Evolutionary conservation across 2,329 filamentous ascomycete genomes (phyloP), one percentile per base, ranked within the genome.

Genomic region (Trichophyton rubrum): DNA sequence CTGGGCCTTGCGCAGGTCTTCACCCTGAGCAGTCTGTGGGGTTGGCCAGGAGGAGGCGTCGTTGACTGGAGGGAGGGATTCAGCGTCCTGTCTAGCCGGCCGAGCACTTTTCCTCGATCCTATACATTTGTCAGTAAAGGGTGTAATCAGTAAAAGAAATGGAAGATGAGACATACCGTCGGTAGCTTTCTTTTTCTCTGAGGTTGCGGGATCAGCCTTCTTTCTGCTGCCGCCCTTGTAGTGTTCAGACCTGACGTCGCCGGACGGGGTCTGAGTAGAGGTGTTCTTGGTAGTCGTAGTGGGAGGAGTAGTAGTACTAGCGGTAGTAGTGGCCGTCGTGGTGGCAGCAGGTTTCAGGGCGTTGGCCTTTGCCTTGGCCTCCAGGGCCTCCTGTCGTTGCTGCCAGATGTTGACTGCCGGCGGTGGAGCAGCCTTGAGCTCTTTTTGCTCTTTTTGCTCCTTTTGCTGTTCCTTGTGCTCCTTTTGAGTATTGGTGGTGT

Each of bases 21-120:
- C 90, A 57, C 86, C 85, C 59, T 86, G 83, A 1, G 85, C 87
- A 57, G 80, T 85, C 67, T 96, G 89, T 0, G 90, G 90, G 2
- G 92, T 97, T 15, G 93, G 93, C 93, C 93, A 99, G 20, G 85
- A 85, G 59, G 84, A 78, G 57, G 89, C 81, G 72, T 97, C 91
- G 62, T 82, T 85, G 55, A 89, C 86, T 1, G 88, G 80, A 27
- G 88, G 88, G 38, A 82, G 78, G 47, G 70, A 61, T 60, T 64
- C 61, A 62, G 22, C 33, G 49, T 61, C 57, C 24, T 63, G 56
- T 60, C 60, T 20, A 35, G 60, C 45, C 63, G 64, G 40, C 61
- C 56, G 33, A 49, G 58, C 61, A 47, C 60, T 56, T 60, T 67
- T 68, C 61, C 63, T 68, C 15, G 64, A 62, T 45, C 61, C 66